Base-by-base conservation (phyloP, 352 stramenopile species). In the Globisporangium spiculum region DNA sequence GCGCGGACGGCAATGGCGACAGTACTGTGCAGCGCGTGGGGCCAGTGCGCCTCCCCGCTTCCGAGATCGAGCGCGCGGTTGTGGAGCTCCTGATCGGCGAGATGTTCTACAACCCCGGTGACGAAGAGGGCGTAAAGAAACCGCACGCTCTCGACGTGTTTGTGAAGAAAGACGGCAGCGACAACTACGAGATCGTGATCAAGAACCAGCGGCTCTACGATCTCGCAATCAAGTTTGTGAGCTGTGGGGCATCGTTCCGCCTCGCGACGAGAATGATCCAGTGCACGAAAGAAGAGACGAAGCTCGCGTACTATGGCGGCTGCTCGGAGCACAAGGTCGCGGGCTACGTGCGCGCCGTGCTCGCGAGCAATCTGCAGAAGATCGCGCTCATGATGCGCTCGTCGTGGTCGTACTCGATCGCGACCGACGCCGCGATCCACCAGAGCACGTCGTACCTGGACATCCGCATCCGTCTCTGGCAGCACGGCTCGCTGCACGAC, bases 141-240 rank as follows among this genome's bases (percentile, higher is more conserved):
- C 67, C 75, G 9, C 74, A 82, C 32, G 74, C 75, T 30, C 70
- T 88, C n/a, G 67, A 80, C 22, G 77, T 84, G 58, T 90, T 90
- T 69, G 69, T 63, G n/a, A 69, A 48, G 38, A 89, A 86, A 53
- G 55, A 71, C 16, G 63, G 26, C 4, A 69, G 65, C 22, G 71
- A 66, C 20, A 86, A 82, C 57, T 90, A 87, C 68, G 77, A 85
- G 32, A 84, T 89, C 46, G 5, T 71, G 4, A 81, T 90, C 62
- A 88, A 86, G 68, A 89, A 90, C 71, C 80, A 88, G 68, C 78
- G 82, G 1, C 62, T 89, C 46, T 90, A 83, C 46, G 82, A 90
- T 44, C 58, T 90, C 9, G 82, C 78, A 4, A 77, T 90, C 65
- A 88, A 88, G 69, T 89, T 88, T 63, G 76, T 90, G 7, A 75